A percentile compares a stretch with the other conserved stretches of the same genome.
Conservation (phyloP, 2,329 filamentous ascomycete species). For the Penicillium sp. region DNA sequence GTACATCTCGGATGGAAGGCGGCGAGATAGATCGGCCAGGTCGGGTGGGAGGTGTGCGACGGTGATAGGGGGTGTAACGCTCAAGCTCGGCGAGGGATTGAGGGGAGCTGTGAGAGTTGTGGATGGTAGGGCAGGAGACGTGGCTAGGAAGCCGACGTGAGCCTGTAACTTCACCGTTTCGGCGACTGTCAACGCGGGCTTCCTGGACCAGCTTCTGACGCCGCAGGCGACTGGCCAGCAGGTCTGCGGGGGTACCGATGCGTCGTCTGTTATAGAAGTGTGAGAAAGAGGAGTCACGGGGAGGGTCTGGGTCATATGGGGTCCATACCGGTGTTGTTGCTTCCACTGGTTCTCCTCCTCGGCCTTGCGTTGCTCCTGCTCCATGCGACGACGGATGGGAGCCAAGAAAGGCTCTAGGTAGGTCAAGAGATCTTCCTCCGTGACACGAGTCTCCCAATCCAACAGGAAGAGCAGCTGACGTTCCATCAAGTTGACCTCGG, state of each 20-base stretch:
- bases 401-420: conserved; percentile 88
- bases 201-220: conserved; percentile 42
- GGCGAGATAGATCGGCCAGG: conserved; percentile 50
- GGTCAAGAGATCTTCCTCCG: conserved; percentile 80
- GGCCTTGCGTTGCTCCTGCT: conserved; percentile 57
- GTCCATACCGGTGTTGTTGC: conserved; percentile 45
- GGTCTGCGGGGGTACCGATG: conserved; percentile 44
- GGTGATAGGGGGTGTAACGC: conserved; percentile 47
- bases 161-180: conserved; percentile 26
- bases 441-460: conserved; percentile 91
- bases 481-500: conserved; percentile 99
- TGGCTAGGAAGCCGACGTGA: conserved; percentile 38
- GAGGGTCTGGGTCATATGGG: neutral
- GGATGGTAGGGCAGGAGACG: conserved; percentile 38
- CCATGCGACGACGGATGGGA: conserved; percentile 71
- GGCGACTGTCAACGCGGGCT: conserved; percentile 36
- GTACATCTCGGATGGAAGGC: conserved; percentile 53
- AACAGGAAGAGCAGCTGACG: conserved; percentile 95
- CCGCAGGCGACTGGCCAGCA: conserved; percentile 44
- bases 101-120: conserved; percentile 43
- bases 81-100: conserved; percentile 40
- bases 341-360: conserved; percentile 45
- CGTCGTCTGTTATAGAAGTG: conserved; percentile 32
- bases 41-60: conserved; percentile 45
- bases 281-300: conserved; percentile 6